phyloP scores from a whole-genome alignment of 352 stramenopile species.

The Phytophthora tubulina region DNA sequence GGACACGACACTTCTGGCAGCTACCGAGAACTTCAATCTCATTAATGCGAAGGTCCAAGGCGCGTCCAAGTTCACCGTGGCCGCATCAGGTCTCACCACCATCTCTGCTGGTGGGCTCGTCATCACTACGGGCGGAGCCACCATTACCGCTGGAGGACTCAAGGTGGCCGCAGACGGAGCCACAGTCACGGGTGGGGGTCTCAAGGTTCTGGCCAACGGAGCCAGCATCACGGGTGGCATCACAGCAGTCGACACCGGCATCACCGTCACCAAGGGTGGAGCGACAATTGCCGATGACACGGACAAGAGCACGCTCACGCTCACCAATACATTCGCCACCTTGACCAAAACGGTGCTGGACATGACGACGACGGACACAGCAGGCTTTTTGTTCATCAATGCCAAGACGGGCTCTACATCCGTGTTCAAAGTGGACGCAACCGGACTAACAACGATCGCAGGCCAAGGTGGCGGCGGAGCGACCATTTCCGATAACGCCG shows the following conservation, averaged over 20 bases:
- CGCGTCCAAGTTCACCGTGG: conserved; percentile 5
- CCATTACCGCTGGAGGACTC: neutral
- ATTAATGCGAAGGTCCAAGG: neutral
- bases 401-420: neutral
- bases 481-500: conserved; percentile 7
- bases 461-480: conserved; percentile 21
- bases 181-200: neutral
- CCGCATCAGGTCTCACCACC: conserved; percentile 10
- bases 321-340: neutral
- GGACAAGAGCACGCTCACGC: neutral
- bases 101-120: neutral
- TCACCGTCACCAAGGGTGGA: conserved; percentile 24
- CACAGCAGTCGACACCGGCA: too few relatives aligned
- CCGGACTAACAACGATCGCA: conserved; percentile 17
- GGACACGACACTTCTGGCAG: neutral
- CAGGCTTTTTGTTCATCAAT: conserved; percentile 23
- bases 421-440: conserved; percentile 17
- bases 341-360: conserved; percentile 3
- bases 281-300: neutral
- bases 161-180: neutral
- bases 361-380: conserved; percentile 13
- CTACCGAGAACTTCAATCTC: neutral
- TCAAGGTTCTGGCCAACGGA: too few relatives aligned
- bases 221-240: neutral
- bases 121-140: conserved; percentile 18